These are phyloP conservation scores for Usnea hakonensis DNA, from an alignment of 495 filamentous ascomycete species.

Conservation along the genomic window DNA sequence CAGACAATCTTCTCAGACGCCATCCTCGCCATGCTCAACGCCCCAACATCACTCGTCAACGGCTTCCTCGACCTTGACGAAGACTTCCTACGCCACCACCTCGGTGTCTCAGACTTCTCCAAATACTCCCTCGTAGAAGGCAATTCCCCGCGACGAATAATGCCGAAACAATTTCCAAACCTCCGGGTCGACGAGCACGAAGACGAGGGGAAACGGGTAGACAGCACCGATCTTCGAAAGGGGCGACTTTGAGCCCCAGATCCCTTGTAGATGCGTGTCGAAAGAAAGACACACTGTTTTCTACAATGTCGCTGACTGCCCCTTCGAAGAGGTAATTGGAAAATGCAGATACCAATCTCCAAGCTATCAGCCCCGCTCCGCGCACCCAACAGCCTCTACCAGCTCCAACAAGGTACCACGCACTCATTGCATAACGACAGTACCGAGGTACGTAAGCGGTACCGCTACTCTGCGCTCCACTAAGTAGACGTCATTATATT, in stretches of 20 bases:
- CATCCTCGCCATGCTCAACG: constrained; percentile 62
- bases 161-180: constrained; percentile 65
- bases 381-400: too few species aligned
- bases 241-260: constrained; percentile 1
- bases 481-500: too few species aligned
- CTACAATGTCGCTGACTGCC: too few species aligned
- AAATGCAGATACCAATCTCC: too few species aligned
- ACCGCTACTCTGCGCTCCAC: too few species aligned
- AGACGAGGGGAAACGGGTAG: constrained; percentile 67
- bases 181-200: constrained; percentile 71
- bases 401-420: too few species aligned
- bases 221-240: constrained; percentile 46
- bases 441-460: too few species aligned
- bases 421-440: too few species aligned
- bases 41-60: constrained; percentile 55
- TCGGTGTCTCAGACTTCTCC: constrained; percentile 63
- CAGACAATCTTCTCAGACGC: constrained; percentile 43
- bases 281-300: too few species aligned
- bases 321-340: too few species aligned
- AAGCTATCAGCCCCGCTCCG: too few species aligned
- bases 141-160: constrained; percentile 60
- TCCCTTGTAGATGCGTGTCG: too few species aligned
- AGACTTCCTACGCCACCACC: constrained; percentile 63
- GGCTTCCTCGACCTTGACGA: constrained; percentile 70
- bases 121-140: constrained; percentile 65